Conservation (phyloP, 495 filamentous ascomycete genomes). For the Paragyromitra xinjiangensis region DNA sequence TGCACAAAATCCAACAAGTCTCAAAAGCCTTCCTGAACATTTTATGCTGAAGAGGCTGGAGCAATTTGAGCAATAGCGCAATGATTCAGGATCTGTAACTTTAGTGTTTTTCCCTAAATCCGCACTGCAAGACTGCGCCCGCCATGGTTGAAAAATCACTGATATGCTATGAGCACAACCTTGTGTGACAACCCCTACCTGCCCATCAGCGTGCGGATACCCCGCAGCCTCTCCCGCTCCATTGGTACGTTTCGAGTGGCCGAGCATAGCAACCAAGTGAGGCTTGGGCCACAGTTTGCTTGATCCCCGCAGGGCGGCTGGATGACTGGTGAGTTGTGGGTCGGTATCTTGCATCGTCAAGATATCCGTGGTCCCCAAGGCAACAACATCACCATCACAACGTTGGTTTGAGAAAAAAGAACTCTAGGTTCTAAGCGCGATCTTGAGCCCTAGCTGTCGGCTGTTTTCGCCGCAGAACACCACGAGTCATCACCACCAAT, state of each 20-base stretch:
- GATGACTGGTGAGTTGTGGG: slow-evolving; percentile 3
- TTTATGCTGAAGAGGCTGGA: not conserved
- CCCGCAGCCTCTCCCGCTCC: not conserved
- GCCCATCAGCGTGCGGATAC: not conserved
- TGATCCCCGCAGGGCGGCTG: not conserved
- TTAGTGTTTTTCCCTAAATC: not conserved
- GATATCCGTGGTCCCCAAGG: not conserved
- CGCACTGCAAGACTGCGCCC: not conserved
- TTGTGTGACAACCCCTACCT: slow-evolving; percentile 5
- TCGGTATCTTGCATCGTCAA: slow-evolving; percentile 12
- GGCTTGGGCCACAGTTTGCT: slow-evolving; percentile 1
- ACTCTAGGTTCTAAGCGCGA: not conserved
- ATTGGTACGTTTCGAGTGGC: not conserved
- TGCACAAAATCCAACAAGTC: slow-evolving; percentile 1
- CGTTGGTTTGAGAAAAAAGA: not conserved
- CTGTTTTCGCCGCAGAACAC: not conserved
- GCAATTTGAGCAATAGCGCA: not conserved
- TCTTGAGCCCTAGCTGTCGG: not conserved
- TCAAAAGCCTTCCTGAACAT: not conserved
- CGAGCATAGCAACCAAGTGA: not conserved
- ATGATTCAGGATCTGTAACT: not conserved
- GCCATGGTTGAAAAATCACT: not conserved
- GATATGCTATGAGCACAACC: not conserved
- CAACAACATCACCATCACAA: slow-evolving; percentile 1
- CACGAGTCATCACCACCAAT: not conserved